Percentiles rank a stretch among this genome's conserved stretches.
These are phyloP conservation scores for Ascochyta rabiei DNA, from an alignment of 2,329 filamentous ascomycete genomes.

Conservation along the genomic window DNA sequence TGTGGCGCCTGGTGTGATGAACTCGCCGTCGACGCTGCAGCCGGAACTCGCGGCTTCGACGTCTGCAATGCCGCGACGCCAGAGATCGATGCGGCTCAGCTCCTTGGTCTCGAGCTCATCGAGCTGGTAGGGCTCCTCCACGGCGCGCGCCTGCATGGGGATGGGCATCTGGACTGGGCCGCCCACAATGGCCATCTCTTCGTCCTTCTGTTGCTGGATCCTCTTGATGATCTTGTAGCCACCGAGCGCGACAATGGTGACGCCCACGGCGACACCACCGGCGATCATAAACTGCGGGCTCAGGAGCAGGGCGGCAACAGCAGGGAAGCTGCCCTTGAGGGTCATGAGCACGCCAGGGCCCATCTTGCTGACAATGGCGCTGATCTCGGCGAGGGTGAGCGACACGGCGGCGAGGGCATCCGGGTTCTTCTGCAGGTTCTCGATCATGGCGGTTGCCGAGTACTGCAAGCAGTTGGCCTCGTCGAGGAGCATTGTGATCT, in stretches of 20 bases:
- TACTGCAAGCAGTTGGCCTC: slow-evolving; percentile 90
- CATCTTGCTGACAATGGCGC: slow-evolving; percentile 80
- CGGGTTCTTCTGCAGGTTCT: slow-evolving; percentile 79
- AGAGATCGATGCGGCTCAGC: slow-evolving; percentile 65
- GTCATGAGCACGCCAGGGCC: slow-evolving; percentile 77
- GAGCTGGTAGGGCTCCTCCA: slow-evolving; percentile 46
- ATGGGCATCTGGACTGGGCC: slow-evolving; percentile 24
- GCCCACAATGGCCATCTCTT: slow-evolving; percentile 29
- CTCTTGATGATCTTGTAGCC: slow-evolving; percentile 97
- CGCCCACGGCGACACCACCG: slow-evolving; percentile 83
- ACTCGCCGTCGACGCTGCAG: slow-evolving; percentile 69
- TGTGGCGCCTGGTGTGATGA: slow-evolving; percentile 65
- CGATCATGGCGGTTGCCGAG: slow-evolving; percentile 80
- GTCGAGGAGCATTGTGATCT: slow-evolving; percentile 77
- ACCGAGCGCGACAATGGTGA: slow-evolving; percentile 95
- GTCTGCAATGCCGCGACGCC: slow-evolving; percentile 69
- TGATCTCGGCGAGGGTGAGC: slow-evolving; percentile 89
- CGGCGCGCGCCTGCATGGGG: slow-evolving; percentile 18
- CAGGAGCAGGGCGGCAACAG: slow-evolving; percentile 82
- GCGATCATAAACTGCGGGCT: slow-evolving; percentile 95
- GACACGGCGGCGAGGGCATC: slow-evolving; percentile 94
- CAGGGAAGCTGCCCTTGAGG: slow-evolving; percentile 81
- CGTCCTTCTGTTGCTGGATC: slow-evolving; percentile 61
- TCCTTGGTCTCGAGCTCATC: slow-evolving; percentile 65
- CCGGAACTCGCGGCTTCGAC: slow-evolving; percentile 59